Conservation (phyloP, 78 protist species). For the Neovahlkampfia damariscottae region DNA sequence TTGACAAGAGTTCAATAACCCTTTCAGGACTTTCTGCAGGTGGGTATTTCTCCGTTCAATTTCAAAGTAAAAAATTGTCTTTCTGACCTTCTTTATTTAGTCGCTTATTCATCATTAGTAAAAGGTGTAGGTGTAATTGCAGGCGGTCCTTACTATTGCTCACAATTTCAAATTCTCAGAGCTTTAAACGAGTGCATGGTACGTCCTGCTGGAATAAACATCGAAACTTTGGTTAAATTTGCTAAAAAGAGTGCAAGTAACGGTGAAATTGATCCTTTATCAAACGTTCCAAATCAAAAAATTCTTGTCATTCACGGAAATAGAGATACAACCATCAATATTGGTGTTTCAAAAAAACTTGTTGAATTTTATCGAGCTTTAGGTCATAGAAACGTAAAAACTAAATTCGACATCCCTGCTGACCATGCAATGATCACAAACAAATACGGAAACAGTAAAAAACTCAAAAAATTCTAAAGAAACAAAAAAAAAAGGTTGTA, state of each 20-base stretch:
- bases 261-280: too few species aligned
- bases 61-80: too few species aligned
- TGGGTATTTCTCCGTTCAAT: too few species aligned
- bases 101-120: constrained; percentile 10
- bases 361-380: constrained; percentile 3
- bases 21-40: too few species aligned
- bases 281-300: background rate
- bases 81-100: too few species aligned
- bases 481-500: too few species aligned
- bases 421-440: constrained; percentile 18
- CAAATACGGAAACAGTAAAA: background rate
- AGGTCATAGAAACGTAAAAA: background rate
- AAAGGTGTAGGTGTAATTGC: constrained; percentile 28
- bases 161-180: too few species aligned
- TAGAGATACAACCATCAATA: background rate
- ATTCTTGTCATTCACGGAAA: background rate
- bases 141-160: constrained; percentile 36
- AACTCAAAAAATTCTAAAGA: too few species aligned
- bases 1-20: too few species aligned
- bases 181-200: too few species aligned
- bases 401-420: too few species aligned
- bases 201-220: too few species aligned
- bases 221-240: background rate
- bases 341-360: background rate
- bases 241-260: constrained; percentile 4